Evolutionary conservation across 108 stramenopile genomes (phyloP), one percentile per base, ranked within the genome.

Genomic region (Conticribra guillardii): DNA sequence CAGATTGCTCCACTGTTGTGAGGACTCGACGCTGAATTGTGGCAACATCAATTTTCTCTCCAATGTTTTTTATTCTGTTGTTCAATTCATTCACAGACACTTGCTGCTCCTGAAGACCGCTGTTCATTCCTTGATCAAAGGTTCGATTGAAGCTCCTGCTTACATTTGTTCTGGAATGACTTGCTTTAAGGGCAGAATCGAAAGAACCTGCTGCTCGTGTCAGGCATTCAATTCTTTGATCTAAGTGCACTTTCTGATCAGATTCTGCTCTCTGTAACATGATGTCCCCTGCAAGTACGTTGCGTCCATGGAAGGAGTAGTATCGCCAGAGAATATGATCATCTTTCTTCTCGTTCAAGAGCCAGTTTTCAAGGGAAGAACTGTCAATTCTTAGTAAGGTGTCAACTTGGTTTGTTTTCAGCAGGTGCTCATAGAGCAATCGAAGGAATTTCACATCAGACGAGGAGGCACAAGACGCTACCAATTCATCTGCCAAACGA

Each of bases 31-130:
- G 61, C 58, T 96, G 96, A 26, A 96, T 65, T 3, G 62, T 73
- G 14, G 93, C 91, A 62, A 96, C 69, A 29, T 87, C 82, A 19
- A 96, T 72, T 17, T 71, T 57, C 57, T 94, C 93, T 23, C 73
- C 60, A 23, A 76, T 71, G 63, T 80, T 59, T 16, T 49, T 76
- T 34, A 69, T 64, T 29, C 73, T 73, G 11, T 45, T 57, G 31
- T 72, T 55, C 31, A 89, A 55, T 18, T 61, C 58, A 30, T 82
- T 73, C 9, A 54, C 46, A 11, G 69, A 60, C 22, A 71, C 61
- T 33, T 75, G 67, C 21, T 69, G 60, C 0, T 61, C 67, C 47
- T 57, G 22, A 29, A 48, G 48, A 17, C 30, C 32, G 28, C 19
- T 27, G 28, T 37, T 22, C 21, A 21, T 19, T 4, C 48, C 60